Percentiles rank a stretch among this genome's conserved stretches.
phyloP scores from a whole-genome alignment of 805 yeast species.

The Schwanniomyces sp. region DNA sequence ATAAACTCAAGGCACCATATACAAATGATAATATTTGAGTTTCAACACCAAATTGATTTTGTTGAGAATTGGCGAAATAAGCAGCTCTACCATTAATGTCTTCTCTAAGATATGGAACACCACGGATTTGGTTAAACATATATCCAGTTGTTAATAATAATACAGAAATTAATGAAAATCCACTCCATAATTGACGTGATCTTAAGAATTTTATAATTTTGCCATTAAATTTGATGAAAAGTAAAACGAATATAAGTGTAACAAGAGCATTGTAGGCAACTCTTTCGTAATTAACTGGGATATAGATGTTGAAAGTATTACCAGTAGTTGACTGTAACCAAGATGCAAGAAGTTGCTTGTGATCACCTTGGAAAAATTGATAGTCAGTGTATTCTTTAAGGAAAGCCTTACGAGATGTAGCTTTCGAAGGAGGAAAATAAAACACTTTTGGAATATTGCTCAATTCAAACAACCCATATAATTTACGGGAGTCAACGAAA shows the following conservation, averaged over 20 bases:
- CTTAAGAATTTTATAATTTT: constrained; percentile 41
- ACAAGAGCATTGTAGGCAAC: constrained; percentile 34
- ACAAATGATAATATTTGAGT: constrained; percentile 79
- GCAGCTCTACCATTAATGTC: constrained; percentile 33
- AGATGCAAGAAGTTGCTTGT: constrained; percentile 29
- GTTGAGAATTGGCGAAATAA: constrained; percentile 58
- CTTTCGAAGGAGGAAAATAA: constrained; percentile 54
- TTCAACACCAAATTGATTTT: constrained; percentile 80
- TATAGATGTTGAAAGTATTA: constrained; percentile 32
- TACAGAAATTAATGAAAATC: constrained; percentile 57
- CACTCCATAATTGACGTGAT: constrained; percentile 71
- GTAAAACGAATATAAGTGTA: constrained; percentile 26
- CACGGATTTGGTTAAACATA: constrained; percentile 89
- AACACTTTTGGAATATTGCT: constrained; percentile 78
- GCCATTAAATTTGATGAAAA: constrained; percentile 23
- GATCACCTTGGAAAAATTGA: constrained; percentile 48
- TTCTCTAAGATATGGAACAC: constrained; percentile 60
- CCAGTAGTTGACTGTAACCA: constrained; percentile 40
- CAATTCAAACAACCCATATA: constrained; percentile 55
- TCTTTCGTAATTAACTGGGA: constrained; percentile 44
- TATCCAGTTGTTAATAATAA: constrained; percentile 82
- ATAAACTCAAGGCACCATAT: constrained; percentile 67
- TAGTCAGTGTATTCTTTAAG: constrained; percentile 35
- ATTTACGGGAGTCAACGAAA: constrained; percentile 53
- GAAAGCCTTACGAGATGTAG: constrained; percentile 27